Conservation (phyloP, 306 rosid genomes). For the Fragaria vesca region DNA sequence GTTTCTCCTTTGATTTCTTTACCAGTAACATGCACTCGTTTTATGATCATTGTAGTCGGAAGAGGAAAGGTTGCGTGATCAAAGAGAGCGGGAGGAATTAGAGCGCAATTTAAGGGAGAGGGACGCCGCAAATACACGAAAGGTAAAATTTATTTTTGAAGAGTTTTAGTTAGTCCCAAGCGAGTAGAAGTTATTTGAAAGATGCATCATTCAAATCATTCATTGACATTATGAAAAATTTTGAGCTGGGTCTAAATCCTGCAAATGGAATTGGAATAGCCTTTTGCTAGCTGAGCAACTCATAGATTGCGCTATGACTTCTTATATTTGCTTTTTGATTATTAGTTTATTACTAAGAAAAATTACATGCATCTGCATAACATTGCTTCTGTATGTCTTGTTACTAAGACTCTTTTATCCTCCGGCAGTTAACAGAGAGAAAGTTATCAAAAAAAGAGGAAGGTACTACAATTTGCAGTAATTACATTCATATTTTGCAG, state of each 20-base stretch:
- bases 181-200: neutral
- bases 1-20: neutral
- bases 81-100: slow-evolving; percentile 83
- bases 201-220: neutral
- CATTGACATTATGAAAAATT: neutral
- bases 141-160: slow-evolving; percentile 44
- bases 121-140: slow-evolving; percentile 74
- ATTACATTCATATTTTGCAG: neutral
- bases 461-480: slow-evolving; percentile 45
- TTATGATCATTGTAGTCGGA: slow-evolving; percentile 60
- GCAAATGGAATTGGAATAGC: neutral
- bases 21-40: slow-evolving; percentile 4
- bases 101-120: slow-evolving; percentile 73
- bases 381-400: slow-evolving; percentile 9
- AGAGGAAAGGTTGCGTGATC: slow-evolving; percentile 89
- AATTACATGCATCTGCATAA: neutral
- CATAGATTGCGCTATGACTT: neutral
- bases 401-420: slow-evolving; percentile 16
- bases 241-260: neutral
- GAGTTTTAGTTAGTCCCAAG: neutral
- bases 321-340: neutral
- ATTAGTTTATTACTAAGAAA: neutral
- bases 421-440: slow-evolving; percentile 62
- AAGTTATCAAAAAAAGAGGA: slow-evolving; percentile 71
- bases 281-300: neutral